Conservation (phyloP, 1,139 yeast species). For the Candida gigantensis region DNA sequence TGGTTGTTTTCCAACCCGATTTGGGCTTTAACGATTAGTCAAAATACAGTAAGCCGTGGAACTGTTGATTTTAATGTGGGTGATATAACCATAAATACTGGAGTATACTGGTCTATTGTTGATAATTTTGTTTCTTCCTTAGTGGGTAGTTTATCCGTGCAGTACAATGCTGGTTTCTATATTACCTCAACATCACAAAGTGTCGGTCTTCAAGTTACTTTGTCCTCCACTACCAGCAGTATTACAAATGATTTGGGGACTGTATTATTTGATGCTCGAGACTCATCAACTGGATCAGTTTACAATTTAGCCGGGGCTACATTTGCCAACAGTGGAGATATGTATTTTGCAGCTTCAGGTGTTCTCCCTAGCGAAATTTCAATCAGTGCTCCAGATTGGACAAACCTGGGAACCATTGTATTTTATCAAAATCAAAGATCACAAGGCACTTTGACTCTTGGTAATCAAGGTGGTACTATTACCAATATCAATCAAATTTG, state of each 20-base stretch:
- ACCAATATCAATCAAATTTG: conserved; percentile 33
- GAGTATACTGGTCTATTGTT: conserved; percentile 35
- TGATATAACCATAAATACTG: conserved; percentile 25
- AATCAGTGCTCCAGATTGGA: conserved; percentile 18
- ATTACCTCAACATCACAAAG: conserved; percentile 4
- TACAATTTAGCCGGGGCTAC: conserved; percentile 21
- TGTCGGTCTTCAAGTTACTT: conserved; percentile 15
- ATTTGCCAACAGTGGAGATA: conserved; percentile 30
- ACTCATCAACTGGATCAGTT: conserved; percentile 19
- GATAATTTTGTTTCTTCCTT: conserved; percentile 27
- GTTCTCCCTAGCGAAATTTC: conserved; percentile 20
- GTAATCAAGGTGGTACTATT: conserved; percentile 19
- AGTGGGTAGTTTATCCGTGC: conserved; percentile 21
- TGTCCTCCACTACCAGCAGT: conserved; percentile 14
- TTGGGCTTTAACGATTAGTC: conserved; percentile 4
- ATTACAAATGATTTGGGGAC: conserved; percentile 26
- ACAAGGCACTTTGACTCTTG: conserved; percentile 21
- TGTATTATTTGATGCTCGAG: conserved; percentile 24
- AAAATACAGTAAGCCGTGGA: conserved; percentile 17
- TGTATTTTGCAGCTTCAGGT: conserved; percentile 29
- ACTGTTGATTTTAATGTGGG: conserved; percentile 21
- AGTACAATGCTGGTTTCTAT: conserved; percentile 26
- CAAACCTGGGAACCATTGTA: not conserved
- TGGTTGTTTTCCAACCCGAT: no score
- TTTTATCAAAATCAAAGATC: conserved; percentile 17